These are phyloP conservation scores for Psidium guajava DNA, from an alignment of 345 rosid genomes.

Conservation along the genomic window DNA sequence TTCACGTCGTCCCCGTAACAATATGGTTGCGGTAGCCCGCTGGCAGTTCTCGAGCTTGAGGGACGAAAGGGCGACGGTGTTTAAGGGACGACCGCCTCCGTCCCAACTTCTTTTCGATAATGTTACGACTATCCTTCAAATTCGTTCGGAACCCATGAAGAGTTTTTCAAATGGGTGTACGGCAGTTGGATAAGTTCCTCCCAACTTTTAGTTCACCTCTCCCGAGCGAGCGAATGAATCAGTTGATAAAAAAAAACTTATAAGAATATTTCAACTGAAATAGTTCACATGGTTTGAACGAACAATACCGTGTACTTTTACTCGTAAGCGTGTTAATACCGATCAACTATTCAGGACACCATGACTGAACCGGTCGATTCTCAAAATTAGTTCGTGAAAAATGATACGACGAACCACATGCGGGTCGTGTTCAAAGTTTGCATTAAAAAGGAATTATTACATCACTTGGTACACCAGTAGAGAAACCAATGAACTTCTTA, in stretches of 20 bases:
- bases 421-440: background rate
- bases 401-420: background rate
- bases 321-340: too few relatives aligned
- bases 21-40: background rate
- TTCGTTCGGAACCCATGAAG: background rate
- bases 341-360: background rate
- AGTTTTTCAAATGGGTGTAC: background rate
- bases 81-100: background rate
- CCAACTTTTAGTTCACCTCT: background rate
- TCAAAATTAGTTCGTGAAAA: background rate
- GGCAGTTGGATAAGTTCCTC: background rate
- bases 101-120: background rate
- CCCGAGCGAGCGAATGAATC: background rate
- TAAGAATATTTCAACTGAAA: background rate
- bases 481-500: accelerated
- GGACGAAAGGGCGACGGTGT: background rate
- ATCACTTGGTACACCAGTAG: background rate
- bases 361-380: background rate
- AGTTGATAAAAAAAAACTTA: background rate
- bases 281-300: background rate
- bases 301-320: background rate
- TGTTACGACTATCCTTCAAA: background rate
- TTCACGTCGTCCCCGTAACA: background rate
- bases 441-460: background rate
- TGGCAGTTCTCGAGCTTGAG: background rate